Evolutionary conservation across 2,329 filamentous ascomycete species (phyloP).

Genomic region (Colletotrichum sp.): DNA sequence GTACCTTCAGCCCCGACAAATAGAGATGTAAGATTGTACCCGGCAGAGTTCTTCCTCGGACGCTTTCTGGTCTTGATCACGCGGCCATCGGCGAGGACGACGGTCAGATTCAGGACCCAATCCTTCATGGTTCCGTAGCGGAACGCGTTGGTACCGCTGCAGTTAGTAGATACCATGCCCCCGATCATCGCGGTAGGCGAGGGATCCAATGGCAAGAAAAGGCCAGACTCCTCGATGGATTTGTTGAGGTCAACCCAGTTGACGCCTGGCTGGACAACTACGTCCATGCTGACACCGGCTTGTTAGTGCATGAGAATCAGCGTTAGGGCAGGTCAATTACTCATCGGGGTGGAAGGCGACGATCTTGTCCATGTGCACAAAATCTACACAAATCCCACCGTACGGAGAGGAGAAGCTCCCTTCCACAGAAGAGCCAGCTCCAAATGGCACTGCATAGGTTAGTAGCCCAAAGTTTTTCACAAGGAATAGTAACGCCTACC

Average conservation of each 20-base stretch:
- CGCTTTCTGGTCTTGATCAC: slow-evolving; percentile 70
- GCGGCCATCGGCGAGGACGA: slow-evolving; percentile 72
- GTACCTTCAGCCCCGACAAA: slow-evolving; percentile 77
- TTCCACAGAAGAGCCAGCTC: slow-evolving; percentile 75
- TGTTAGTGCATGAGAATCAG: background rate
- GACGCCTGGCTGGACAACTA: slow-evolving; percentile 73
- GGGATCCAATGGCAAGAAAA: slow-evolving; percentile 75
- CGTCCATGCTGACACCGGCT: slow-evolving; percentile 56
- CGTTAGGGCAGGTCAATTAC: background rate
- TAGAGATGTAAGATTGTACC: slow-evolving; percentile 73
- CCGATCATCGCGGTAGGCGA: slow-evolving; percentile 64
- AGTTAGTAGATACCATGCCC: slow-evolving; percentile 72
- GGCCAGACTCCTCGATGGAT: slow-evolving; percentile 62
- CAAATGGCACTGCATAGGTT: slow-evolving; percentile 59
- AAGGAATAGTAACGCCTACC: slow-evolving; percentile 30
- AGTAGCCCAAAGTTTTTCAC: background rate
- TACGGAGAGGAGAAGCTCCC: slow-evolving; percentile 73
- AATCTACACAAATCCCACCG: slow-evolving; percentile 74
- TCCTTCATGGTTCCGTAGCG: slow-evolving; percentile 80
- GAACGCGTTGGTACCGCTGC: slow-evolving; percentile 65
- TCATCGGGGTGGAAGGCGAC: slow-evolving; percentile 68
- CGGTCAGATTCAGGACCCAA: slow-evolving; percentile 74
- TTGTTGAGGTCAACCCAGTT: slow-evolving; percentile 73
- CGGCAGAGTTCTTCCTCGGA: slow-evolving; percentile 72
- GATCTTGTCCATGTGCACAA: slow-evolving; percentile 70